Conservation (phyloP, 2,329 filamentous ascomycete genomes). For the Diaporthe humulicola region DNA sequence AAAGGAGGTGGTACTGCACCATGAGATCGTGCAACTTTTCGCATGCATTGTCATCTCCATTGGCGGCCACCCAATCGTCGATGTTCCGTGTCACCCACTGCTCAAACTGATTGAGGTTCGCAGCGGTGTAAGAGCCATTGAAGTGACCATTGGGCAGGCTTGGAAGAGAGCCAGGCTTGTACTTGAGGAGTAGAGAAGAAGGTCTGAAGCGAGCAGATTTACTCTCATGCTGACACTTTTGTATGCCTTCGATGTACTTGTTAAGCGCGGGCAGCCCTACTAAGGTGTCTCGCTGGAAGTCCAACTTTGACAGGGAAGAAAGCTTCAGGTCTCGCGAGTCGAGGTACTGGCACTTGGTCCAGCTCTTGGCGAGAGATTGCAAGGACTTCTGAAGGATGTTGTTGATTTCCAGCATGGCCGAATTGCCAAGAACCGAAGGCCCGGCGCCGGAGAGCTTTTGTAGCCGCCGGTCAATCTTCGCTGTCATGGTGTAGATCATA, state of each 20-base stretch:
- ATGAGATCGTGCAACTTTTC: constrained; percentile 48
- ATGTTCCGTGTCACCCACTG: constrained; percentile 60
- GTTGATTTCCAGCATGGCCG: not conserved
- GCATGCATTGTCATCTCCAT: constrained; percentile 46
- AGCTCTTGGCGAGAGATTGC: not conserved
- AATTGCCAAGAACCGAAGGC: not conserved
- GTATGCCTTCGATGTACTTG: constrained; percentile 21
- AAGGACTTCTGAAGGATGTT: not conserved
- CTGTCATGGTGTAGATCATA: constrained; percentile 54
- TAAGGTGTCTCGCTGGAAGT: constrained; percentile 42
- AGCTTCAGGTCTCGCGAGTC: constrained; percentile 24
- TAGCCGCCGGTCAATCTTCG: constrained; percentile 58
- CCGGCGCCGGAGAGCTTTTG: constrained; percentile 51
- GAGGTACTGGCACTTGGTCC: not conserved
- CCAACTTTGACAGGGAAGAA: constrained; percentile 35
- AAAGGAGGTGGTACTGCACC: constrained; percentile 49
- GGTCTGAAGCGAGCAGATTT: not conserved
- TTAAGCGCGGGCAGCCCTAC: constrained; percentile 36
- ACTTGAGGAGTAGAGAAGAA: not conserved
- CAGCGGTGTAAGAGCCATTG: constrained; percentile 27
- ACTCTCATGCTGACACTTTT: not conserved
- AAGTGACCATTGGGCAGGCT: constrained; percentile 31
- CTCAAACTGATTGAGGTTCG: constrained; percentile 58
- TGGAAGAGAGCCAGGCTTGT: not conserved
- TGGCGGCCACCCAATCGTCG: constrained; percentile 51